Evolutionary conservation across 2,329 filamentous ascomycete genomes (phyloP).

Genomic region (Fusarium pilosicola): DNA sequence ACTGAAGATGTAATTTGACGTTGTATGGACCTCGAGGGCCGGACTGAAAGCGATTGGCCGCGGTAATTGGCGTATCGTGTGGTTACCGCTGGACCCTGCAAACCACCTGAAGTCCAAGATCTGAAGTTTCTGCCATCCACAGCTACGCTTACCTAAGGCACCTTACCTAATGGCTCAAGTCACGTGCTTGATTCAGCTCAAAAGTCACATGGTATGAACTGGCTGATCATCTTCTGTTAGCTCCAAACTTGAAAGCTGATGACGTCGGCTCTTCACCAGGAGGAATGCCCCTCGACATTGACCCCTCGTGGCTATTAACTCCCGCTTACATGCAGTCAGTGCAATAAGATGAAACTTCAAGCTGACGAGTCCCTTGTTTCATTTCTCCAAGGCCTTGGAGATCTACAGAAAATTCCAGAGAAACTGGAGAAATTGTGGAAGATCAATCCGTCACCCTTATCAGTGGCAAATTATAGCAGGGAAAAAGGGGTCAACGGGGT

Average conservation of each 20-base stretch:
- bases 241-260: conserved; percentile 26
- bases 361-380: conserved; percentile 45
- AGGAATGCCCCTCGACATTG: conserved; percentile 26
- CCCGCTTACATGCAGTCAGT: not conserved
- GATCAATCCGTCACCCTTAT: conserved; percentile 26
- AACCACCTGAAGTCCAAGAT: conserved; percentile 31
- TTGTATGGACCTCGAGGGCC: conserved; percentile 27
- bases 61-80: conserved; percentile 37
- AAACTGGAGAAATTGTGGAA: conserved; percentile 19
- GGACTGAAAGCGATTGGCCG: conserved; percentile 38
- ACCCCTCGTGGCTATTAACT: conserved; percentile 34
- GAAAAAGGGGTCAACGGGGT: conserved; percentile 19
- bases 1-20: not conserved
- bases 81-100: conserved; percentile 28
- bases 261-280: conserved; percentile 28
- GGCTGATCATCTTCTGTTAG: not conserved
- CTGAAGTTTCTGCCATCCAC: conserved; percentile 42
- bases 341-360: conserved; percentile 21
- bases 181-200: not conserved
- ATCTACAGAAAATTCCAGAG: conserved; percentile 32
- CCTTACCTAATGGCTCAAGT: not conserved
- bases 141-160: conserved; percentile 27
- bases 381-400: conserved; percentile 26
- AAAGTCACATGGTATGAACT: conserved; percentile 12
- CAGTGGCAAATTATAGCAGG: conserved; percentile 38